Evolutionary conservation across 176 grass and related monocot genomes (phyloP), one percentile per base, ranked within the genome.

Genomic region (Zoysia japonica): DNA sequence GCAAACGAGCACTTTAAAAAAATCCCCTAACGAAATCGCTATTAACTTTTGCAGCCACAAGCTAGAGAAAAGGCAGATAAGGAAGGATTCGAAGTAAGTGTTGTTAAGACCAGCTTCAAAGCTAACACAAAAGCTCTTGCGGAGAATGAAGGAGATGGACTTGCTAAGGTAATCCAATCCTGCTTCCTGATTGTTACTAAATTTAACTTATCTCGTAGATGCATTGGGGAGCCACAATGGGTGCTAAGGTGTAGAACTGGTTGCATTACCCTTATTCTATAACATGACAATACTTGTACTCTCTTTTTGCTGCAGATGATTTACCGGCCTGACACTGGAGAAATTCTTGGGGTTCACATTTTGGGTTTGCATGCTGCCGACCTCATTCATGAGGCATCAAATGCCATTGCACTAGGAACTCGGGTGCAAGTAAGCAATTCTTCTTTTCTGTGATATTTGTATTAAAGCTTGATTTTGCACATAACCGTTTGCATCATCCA

Each of bases 81-180:
- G 20, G 93, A 93, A 82, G 88, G 90, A 56, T 90, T 90, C 16
- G 88, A 88, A 17, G 67, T 97, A 52, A 87, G 83, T 82, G 83
- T 97, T 77, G 93, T 89, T 83, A 97, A 97, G 69, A 93, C 93
- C 47, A 97, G 90, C 76, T 97, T 90, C 78, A 97, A 97, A 80
- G 93, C 90, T 45, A 97, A 97, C 75, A 93, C 93, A 12, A 97
- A 97, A 84, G 93, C 93, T 76, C 80, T 97, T 81, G 93, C 86
- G 13, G 93, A 93, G 68, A 97, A 97, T 87, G 90, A 97, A 93
- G 93, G 93, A 9, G 93, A 96, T 54, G 93, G 93, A 4, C 77
- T 92, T 82, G 87, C 93, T 59, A 96, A 96, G 90, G 84, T 63
- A 92, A 90, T 87, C 82, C 87, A 59, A 80, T 28, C 16, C 7